Base-by-base conservation (phyloP, 176 grass and related monocot genomes). In the Avena sativa region DNA sequence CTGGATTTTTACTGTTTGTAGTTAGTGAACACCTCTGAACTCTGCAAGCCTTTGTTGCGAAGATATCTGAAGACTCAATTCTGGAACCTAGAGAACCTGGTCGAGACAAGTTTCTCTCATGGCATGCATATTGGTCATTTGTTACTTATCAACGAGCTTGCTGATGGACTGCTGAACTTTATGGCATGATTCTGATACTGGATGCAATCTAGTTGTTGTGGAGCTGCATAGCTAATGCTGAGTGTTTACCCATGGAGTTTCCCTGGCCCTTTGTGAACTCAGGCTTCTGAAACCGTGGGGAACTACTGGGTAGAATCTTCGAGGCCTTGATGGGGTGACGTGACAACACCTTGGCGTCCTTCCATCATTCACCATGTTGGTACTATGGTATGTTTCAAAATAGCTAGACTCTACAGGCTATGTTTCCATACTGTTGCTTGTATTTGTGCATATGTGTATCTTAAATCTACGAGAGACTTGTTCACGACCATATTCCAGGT, bases 1-100 rank as follows among this genome's bases (percentile, higher is more conserved):
- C 63, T 4, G 11, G 7, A 13, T 26, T 13, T 48, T 51, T 62
- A 61, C 65, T 84, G 51, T 28, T 30, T 61, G 16, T 79, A 83
- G 63, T 61, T 62, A 14, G 60, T 15, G 23, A 28, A 57, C 84
- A 69, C 51, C 43, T 62, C 25, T 28, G 26, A 53, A 52, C 47
- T 75, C 12, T 14, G 23, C 2, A 75, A 64, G 44, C 63, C 28
- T 16, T 19, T 80, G 14, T 75, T 75, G 72, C 72, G 51, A 51
- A 52, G 46, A 50, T 74, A 23, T 25, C 71, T 28, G 23, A 26
- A 75, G 47, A 43, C 40, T 16, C 14, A 4, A 5, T 74, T 75
- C 47, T 88, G 59, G 52, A 88, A 70, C 30, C n/a, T 53, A 21
- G 36, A 76, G 25, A 52, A 55, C 25, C 74, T 76, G 14, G 49